Conservation (phyloP, 1,139 yeast species). For the Yamadazyma conglobata region DNA sequence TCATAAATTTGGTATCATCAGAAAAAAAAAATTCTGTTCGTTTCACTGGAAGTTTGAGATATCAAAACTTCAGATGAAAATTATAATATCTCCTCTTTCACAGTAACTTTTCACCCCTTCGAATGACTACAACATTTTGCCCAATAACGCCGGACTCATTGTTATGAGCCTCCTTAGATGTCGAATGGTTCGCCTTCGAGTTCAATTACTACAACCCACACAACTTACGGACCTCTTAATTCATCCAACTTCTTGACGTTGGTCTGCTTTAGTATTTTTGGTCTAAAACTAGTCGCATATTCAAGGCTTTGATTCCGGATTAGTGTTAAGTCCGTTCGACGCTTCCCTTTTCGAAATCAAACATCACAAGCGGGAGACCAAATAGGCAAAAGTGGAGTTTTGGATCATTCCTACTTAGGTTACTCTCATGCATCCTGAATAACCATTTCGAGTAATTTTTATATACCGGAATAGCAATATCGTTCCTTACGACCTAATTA, state of each 20-base stretch:
- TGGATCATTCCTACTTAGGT: constrained; percentile 17
- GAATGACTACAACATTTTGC: no score
- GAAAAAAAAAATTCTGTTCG: no score
- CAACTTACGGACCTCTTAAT: background rate
- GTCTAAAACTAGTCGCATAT: no score
- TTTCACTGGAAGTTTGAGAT: no score
- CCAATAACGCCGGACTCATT: no score
- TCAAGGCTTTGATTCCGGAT: no score
- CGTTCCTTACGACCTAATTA: constrained; percentile 4
- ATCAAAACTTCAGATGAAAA: no score
- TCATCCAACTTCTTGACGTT: no score
- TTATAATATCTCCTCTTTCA: constrained; percentile 1
- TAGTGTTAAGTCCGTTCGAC: no score
- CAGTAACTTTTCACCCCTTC: background rate
- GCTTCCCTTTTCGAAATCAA: constrained; percentile 7
- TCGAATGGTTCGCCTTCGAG: background rate
- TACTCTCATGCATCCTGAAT: constrained; percentile 17
- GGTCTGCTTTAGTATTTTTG: no score
- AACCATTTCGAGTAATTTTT: constrained; percentile 20
- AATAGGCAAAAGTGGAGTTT: constrained; percentile 24
- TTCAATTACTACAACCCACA: background rate
- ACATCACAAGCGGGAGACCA: constrained; percentile 14
- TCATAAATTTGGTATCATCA: no score
- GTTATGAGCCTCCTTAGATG: no score
- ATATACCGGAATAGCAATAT: constrained; percentile 4